Evolutionary conservation across 345 rosid genomes (phyloP), one percentile per base, ranked within the genome.

Genomic region (Crucihimalaya himalaica): DNA sequence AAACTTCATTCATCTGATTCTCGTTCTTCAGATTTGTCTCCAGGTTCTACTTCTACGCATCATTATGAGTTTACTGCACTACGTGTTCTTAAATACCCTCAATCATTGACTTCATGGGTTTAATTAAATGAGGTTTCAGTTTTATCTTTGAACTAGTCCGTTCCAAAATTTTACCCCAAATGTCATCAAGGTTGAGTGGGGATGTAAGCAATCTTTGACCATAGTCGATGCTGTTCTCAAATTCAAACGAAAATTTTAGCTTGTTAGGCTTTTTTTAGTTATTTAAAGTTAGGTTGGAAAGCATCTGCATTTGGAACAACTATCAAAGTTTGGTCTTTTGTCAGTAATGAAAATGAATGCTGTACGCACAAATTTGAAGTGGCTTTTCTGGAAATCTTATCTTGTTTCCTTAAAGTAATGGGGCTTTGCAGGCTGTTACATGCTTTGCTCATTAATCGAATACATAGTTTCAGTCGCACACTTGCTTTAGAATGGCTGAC

Each of bases 1-100:
- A 94, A 85, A 47, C 86, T 63, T 70, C 85, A 78, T 70, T 79
- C 84, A 25, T 84, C 93, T 32, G 65, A 73, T 78, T 66, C 83
- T 42, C 85, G 32, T 45, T 55, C 86, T 48, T 35, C 86, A 50
- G 80, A 78, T 70, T 71, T 74, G 27, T 71, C 81, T 70, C 66
- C 83, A 85, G 97, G 98, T 93, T 78, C 48, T 78, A 56, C 32
- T 72, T 76, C 78, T 77, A 23, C 55, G 25, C 62, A 37, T 35
- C 60, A 53, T 40, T 76, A 45, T 46, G 28, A 43, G 18, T 47
- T 47, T 57, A 63, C 27, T 76, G 46, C 51, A 70, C 70, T 55
- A 23, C 29, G 9, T 70, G 59, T 70, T 70, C 52, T 23, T 70
- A 51, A 40, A 55, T 16, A 39, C 40, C 10, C 61, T 35, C 60